These are phyloP conservation scores for Lizonia empirigonia DNA, from an alignment of 2,329 filamentous ascomycete species.

Conservation along the genomic window DNA sequence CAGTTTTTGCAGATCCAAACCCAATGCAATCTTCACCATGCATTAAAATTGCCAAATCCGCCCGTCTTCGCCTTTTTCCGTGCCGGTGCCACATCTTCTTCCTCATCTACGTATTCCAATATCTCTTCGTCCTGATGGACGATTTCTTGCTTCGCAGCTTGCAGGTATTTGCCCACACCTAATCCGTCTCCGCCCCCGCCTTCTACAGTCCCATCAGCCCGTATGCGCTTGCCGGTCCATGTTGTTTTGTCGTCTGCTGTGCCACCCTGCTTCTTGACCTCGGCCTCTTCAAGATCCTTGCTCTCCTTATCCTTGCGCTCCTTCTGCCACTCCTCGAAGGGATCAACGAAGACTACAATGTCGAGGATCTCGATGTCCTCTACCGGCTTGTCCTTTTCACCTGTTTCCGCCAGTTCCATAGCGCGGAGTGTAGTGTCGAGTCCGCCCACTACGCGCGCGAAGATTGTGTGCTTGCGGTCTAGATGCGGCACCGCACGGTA, in stretches of 20 bases:
- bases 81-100: constrained; percentile 66
- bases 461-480: constrained; percentile 96
- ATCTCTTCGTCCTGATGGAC: constrained; percentile 60
- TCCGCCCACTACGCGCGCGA: constrained; percentile 82
- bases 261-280: constrained; percentile 68
- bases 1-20: background rate
- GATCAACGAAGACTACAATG: constrained; percentile 86
- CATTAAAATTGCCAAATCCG: constrained; percentile 94
- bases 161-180: constrained; percentile 83
- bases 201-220: constrained; percentile 67
- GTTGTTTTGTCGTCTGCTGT: constrained; percentile 88
- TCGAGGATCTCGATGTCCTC: constrained; percentile 82
- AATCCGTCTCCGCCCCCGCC: constrained; percentile 58
- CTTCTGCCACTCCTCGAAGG: constrained; percentile 90
- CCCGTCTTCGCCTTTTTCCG: constrained; percentile 79
- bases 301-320: constrained; percentile 62
- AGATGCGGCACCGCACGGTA: constrained; percentile 86
- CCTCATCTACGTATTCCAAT: constrained; percentile 67
- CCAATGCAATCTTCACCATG: constrained; percentile 64
- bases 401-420: constrained; percentile 78
- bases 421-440: constrained; percentile 70
- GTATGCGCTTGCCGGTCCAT: constrained; percentile 93
- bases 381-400: constrained; percentile 74
- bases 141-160: constrained; percentile 56
- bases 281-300: constrained; percentile 66